These are phyloP conservation scores for Fusarium tanahbumbuense DNA, from an alignment of 2,329 filamentous ascomycete species.

Conservation along the genomic window DNA sequence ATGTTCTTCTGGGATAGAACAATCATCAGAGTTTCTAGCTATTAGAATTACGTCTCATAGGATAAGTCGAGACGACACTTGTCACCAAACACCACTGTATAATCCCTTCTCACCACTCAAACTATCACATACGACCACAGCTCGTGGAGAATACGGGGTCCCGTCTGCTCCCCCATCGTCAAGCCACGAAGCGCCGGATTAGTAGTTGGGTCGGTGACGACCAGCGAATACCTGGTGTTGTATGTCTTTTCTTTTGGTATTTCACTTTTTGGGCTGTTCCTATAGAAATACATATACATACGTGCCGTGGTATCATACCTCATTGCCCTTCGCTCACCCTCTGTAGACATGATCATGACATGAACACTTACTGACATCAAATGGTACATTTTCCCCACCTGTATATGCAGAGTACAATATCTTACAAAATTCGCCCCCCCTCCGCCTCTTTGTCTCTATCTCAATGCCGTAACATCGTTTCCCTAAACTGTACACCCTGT, in stretches of 20 bases:
- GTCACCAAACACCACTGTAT: background rate
- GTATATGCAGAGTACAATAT: constrained; percentile 50
- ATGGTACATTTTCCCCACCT: constrained; percentile 47
- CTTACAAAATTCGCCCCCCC: constrained; percentile 44
- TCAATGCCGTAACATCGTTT: constrained; percentile 33
- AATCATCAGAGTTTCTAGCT: background rate
- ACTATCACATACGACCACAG: constrained; percentile 39
- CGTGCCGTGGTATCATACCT: background rate
- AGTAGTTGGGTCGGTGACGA: constrained; percentile 43
- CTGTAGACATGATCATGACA: background rate
- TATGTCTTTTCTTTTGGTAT: constrained; percentile 29
- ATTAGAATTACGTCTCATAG: background rate
- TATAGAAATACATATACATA: background rate
- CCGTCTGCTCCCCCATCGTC: constrained; percentile 40
- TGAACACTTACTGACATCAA: constrained; percentile 32
- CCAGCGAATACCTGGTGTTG: constrained; percentile 42
- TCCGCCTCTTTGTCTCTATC: constrained; percentile 24
- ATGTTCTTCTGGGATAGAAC: background rate
- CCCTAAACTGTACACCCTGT: constrained; percentile 15
- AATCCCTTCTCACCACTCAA: background rate
- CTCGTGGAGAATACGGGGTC: constrained; percentile 41
- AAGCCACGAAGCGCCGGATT: constrained; percentile 41
- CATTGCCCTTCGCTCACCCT: background rate
- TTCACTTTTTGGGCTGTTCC: background rate
- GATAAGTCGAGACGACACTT: background rate